phyloP scores from a whole-genome alignment of 2,329 filamentous ascomycete species.

The Bipolaris oryzae region DNA sequence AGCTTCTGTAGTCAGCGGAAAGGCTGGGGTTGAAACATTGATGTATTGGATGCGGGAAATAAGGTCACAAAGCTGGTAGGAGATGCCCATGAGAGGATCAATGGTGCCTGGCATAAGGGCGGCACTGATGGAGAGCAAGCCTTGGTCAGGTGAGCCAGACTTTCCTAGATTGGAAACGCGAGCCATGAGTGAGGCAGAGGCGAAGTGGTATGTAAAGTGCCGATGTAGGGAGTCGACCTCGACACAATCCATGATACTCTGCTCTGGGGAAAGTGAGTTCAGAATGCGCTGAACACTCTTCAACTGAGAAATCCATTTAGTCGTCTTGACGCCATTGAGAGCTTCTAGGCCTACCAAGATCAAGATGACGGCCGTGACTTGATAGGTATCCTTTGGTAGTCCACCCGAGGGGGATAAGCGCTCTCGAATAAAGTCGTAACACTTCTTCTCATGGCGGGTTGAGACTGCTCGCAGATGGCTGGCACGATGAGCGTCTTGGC shows the following conservation, averaged over 20 bases:
- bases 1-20: constrained; percentile 42
- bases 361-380: constrained; percentile 43
- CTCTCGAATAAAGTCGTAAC: constrained; percentile 41
- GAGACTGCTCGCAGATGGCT: constrained; percentile 39
- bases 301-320: constrained; percentile 45
- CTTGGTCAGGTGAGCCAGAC: constrained; percentile 24
- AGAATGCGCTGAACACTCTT: constrained; percentile 42
- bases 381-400: constrained; percentile 37
- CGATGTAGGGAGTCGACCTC: constrained; percentile 44
- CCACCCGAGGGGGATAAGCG: constrained; percentile 36
- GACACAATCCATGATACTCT: constrained; percentile 33
- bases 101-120: constrained; percentile 35
- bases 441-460: constrained; percentile 39
- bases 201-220: constrained; percentile 48
- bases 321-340: constrained; percentile 43
- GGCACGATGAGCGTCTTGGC: constrained; percentile 34
- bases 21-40: constrained; percentile 39
- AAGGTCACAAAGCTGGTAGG: constrained; percentile 42
- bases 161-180: constrained; percentile 29
- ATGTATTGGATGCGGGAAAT: constrained; percentile 46
- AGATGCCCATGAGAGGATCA: constrained; percentile 47
- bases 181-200: constrained; percentile 45
- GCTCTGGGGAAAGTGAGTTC: constrained; percentile 31
- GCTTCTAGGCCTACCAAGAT: constrained; percentile 45
- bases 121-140: constrained; percentile 25